Conservation (phyloP, 495 filamentous ascomycete genomes). For the Penicilliopsis zonata region DNA sequence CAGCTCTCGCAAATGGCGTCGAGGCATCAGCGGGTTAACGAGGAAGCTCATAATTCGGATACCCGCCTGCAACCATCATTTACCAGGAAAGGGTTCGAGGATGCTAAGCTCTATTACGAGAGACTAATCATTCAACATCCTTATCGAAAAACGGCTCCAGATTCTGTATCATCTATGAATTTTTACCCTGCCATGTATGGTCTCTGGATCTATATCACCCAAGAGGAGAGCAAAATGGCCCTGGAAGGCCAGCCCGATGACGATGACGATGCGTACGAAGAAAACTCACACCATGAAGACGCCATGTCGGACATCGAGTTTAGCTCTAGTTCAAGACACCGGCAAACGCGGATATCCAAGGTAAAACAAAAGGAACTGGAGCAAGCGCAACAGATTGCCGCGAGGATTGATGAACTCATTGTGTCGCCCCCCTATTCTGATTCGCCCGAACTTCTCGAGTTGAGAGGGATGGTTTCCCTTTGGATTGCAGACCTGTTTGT, state of each 20-base stretch:
- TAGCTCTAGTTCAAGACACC: constrained; percentile 6
- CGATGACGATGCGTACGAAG: constrained; percentile 10
- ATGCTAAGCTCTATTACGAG: constrained; percentile 53
- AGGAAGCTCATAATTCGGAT: no score
- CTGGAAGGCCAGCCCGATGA: constrained; percentile 12
- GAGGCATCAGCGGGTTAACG: no score
- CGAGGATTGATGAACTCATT: constrained; percentile 52
- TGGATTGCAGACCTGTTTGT: constrained; percentile 54
- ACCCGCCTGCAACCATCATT: no score
- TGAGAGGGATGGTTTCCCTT: constrained; percentile 54
- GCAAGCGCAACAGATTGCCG: constrained; percentile 42
- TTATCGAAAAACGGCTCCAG: constrained; percentile 32
- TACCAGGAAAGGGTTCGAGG: constrained; percentile 39
- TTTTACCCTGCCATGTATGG: constrained; percentile 61
- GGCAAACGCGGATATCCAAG: constrained; percentile 10
- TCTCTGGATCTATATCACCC: constrained; percentile 50
- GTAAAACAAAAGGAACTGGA: constrained; percentile 23
- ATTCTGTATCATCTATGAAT: constrained; percentile 34
- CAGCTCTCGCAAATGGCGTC: constrained; percentile 7
- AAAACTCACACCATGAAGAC: constrained; percentile 21
- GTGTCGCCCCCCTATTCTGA: constrained; percentile 52
- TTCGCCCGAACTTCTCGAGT: constrained; percentile 41
- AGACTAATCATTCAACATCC: constrained; percentile 56
- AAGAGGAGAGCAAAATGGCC: constrained; percentile 32
- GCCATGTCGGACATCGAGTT: constrained; percentile 8